Base-by-base conservation (phyloP, 768 basidiomycete genomes). In the Omphalotus guepiniiformis region DNA sequence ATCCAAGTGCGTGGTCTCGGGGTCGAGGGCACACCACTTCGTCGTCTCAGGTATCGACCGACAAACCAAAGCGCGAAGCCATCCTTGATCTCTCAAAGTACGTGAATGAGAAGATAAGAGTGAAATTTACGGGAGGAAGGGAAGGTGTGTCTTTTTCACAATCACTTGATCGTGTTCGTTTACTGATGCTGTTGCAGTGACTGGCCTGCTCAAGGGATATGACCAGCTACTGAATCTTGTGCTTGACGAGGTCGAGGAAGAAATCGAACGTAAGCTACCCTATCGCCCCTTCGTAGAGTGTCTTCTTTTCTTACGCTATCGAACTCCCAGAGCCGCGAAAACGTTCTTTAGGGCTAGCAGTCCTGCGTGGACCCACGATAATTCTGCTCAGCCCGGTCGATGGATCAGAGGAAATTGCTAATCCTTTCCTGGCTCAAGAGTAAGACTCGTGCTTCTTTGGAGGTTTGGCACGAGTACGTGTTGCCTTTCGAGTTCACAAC, bases 201-300 rank as follows among this genome's bases (percentile, higher is more conserved):
- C 81, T 6, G 96, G 96, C 3, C 78, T 88, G 15, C 68, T 99
- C 53, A 99, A 99, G 68, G 96, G 96, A 21, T 98, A 82, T 58
- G 96, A 98, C 67, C 94, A 97, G 56, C 73, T 98, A 30, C 78
- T 98, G 48, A 98, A 99, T 64, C 84, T 99, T 47, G 96, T 99
- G 41, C 79, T 99, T 41, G 96, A 99, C 65, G 91, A 96, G 50
- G 93, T 98, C 5, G 79, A 85, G 58, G 96, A 99, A 67, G 78
- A 87, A 30, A 55, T 89, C 2, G 76, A 78, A 61, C 82, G 88
- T 88, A 59, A 54, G 72, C 53, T 6, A n/a, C n/a, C n/a, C n/a
- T n/a, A n/a, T n/a, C n/a, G n/a, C n/a, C n/a, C n/a, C n/a, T 27
- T 38, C 36, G 7, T 39, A 46, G 30, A 52, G 43, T 44, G 48